Base-by-base conservation (phyloP, 225 moss, liverwort and hornwort species). In the Bryum argenteum region DNA sequence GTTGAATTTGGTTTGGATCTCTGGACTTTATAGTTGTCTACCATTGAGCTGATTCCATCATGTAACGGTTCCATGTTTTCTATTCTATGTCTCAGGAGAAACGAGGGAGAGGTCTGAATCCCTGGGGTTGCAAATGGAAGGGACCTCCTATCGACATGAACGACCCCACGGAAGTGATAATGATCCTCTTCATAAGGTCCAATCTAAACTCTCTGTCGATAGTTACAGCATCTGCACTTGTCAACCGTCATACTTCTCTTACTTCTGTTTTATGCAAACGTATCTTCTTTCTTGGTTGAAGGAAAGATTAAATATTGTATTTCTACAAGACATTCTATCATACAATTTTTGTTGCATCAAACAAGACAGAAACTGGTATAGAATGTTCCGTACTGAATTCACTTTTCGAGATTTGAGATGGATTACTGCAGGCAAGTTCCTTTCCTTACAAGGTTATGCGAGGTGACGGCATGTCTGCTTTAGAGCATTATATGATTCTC, bases 91-190 rank as follows among this genome's bases (percentile, higher is more conserved):
- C 61, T 43, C 77, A 80, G 83, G 80, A 83, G 67, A 54, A 75
- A 87, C 81, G 60, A 87, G 67, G 75, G 87, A 89, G 61, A 81
- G 75, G 18, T 82, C 75, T 79, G 90, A 90, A 65, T 81, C 59
- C 19, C 79, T 71, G 44, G 87, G 76, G 48, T 85, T 96, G 69
- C 81, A 82, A 73, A 71, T 88, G 80, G 84, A 88, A 75, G 88
- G 88, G 63, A 88, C 72, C 67, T 57, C 82, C 45, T 82, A 82
- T 61, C 75, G 72, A 39, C 82, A 70, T 57, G 88, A 88, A 70
- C 84, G 88, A 59, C 85, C 78, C 58, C 84, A 79, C 72, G 84
- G 52, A 74, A 48, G 66, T 63, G 78, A 85, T 21, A 75, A 78
- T 66, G 82, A 82, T 66, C 66, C 80, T 33, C 73, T 85, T 41